Evolutionary conservation across 2,329 filamentous ascomycete species (phyloP).

Genomic region (Neoscytalidium dimidiatum): DNA sequence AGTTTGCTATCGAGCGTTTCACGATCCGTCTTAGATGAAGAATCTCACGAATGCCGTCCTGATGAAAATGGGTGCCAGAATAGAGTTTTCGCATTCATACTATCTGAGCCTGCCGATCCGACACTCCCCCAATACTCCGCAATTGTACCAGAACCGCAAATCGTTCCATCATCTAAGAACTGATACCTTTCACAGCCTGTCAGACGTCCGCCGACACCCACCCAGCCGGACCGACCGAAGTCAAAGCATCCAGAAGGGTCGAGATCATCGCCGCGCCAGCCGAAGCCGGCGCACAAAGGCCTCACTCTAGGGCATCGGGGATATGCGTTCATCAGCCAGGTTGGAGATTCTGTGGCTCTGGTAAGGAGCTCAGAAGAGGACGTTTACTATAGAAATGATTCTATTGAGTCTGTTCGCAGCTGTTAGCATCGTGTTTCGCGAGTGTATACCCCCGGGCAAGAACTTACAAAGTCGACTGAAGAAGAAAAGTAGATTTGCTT

Average conservation of each 20-base stretch:
- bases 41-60: slow-evolving; percentile 11
- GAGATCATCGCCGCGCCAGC: slow-evolving; percentile 96
- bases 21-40: background rate
- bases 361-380: slow-evolving; percentile 89
- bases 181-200: slow-evolving; percentile 59
- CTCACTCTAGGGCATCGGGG: slow-evolving; percentile 91
- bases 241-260: slow-evolving; percentile 69
- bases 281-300: slow-evolving; percentile 64
- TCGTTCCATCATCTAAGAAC: background rate
- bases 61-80: too few relatives aligned
- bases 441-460: background rate
- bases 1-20: background rate
- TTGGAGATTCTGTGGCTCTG: slow-evolving; percentile 85
- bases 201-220: slow-evolving; percentile 84
- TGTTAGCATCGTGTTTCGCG: background rate
- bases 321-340: slow-evolving; percentile 86
- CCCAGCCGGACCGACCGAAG: slow-evolving; percentile 76
- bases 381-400: slow-evolving; percentile 99
- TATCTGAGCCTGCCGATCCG: background rate
- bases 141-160: background rate
- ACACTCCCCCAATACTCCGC: background rate
- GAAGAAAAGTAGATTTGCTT: background rate
- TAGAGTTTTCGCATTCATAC: background rate
- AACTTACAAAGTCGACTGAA: slow-evolving; percentile 16
- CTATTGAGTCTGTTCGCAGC: slow-evolving; percentile 46